Evolutionary conservation across 2,329 filamentous ascomycete species (phyloP).

Genomic region (Cladosporium sp.): DNA sequence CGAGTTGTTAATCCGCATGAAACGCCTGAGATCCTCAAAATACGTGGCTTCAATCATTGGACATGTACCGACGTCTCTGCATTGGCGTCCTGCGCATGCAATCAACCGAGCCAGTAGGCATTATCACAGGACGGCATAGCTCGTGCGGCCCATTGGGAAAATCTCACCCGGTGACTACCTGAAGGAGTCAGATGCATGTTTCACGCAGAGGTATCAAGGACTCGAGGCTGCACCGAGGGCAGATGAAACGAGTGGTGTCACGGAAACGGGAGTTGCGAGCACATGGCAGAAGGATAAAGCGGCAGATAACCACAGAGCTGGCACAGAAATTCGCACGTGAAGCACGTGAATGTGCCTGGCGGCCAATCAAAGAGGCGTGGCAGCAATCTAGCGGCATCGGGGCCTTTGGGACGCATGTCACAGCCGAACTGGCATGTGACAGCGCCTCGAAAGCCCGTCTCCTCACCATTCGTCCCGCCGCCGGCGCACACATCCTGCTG

Average conservation of each 20-base stretch:
- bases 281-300: background rate
- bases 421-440: slow-evolving; percentile 13
- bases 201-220: background rate
- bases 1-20: background rate
- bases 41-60: slow-evolving; percentile 8
- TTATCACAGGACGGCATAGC: background rate
- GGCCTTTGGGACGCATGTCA: background rate
- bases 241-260: slow-evolving; percentile 1
- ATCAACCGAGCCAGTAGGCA: background rate
- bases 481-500: background rate
- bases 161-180: background rate
- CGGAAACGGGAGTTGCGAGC: background rate
- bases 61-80: slow-evolving; percentile 5
- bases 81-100: slow-evolving; percentile 5
- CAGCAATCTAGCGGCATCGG: background rate
- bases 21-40: background rate
- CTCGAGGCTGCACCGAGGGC: background rate
- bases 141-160: background rate
- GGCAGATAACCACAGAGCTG: background rate
- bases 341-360: slow-evolving; percentile 1
- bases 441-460: slow-evolving; percentile 12
- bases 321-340: background rate
- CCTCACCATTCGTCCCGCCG: slow-evolving; percentile 10
- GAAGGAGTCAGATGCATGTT: slow-evolving; percentile 1
- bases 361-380: background rate